A percentile compares a stretch with the other conserved stretches of the same genome.
Evolutionary conservation across 805 yeast species (phyloP).

Genomic region (Candida pseudoglaebosa): DNA sequence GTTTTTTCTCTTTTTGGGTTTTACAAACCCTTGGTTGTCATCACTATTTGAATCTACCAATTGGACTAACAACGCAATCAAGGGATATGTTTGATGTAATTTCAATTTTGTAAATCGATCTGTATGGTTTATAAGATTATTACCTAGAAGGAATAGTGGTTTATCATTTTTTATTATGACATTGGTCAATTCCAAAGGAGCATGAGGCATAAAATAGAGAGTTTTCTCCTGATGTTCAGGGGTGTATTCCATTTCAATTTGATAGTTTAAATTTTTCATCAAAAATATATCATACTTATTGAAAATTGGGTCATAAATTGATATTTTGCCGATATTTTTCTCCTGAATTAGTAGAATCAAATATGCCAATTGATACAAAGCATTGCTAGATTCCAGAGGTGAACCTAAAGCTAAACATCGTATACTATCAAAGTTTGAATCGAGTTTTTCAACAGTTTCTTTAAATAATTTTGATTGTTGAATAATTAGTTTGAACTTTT

Average conservation of each 20-base stretch:
- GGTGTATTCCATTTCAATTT: slow-evolving; percentile 15
- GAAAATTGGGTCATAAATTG: slow-evolving; percentile 67
- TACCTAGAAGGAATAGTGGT: slow-evolving; percentile 46
- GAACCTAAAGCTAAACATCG: slow-evolving; percentile 74
- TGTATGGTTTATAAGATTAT: slow-evolving; percentile 50
- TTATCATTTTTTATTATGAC: slow-evolving; percentile 23
- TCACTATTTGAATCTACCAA: slow-evolving; percentile 11
- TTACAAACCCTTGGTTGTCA: slow-evolving; percentile 20
- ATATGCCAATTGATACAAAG: slow-evolving; percentile 65
- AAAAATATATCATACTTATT: slow-evolving; percentile 38
- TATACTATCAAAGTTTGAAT: slow-evolving; percentile 23
- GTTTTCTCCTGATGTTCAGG: slow-evolving; percentile 13
- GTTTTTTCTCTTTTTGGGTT: slow-evolving; percentile 15
- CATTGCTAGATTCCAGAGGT: slow-evolving; percentile 53
- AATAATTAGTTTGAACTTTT: slow-evolving; percentile 8
- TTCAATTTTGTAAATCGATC: slow-evolving; percentile 45
- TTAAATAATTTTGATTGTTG: slow-evolving; percentile 22
- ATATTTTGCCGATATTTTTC: slow-evolving; percentile 22
- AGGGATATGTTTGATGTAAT: slow-evolving; percentile 41
- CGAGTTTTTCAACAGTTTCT: slow-evolving; percentile 13
- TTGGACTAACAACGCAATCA: slow-evolving; percentile 36
- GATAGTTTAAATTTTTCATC: slow-evolving; percentile 12
- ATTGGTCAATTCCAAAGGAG: slow-evolving; percentile 55
- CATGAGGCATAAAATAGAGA: slow-evolving; percentile 71
- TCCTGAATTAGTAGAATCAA: slow-evolving; percentile 38